Conservation (phyloP, 2,329 filamentous ascomycete species). For the Stagonosporopsis rhizophila region DNA sequence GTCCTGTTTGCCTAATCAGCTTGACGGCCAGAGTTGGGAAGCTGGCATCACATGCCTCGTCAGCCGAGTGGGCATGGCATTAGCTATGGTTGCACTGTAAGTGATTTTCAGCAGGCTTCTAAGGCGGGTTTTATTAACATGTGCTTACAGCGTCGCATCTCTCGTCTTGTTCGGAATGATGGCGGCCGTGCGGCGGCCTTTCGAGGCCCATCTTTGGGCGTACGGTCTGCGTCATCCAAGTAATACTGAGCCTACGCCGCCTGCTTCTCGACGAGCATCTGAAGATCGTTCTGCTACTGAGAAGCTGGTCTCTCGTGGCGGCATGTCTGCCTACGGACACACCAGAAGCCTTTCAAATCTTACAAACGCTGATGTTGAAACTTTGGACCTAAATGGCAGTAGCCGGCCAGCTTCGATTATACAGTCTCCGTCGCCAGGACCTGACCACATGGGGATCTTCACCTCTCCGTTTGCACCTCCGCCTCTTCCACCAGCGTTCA, state of each 20-base stretch:
- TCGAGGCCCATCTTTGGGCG: conserved; percentile 47
- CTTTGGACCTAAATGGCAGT: conserved; percentile 29
- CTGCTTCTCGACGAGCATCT: conserved; percentile 27
- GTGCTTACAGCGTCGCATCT: conserved; percentile 36
- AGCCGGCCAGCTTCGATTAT: conserved; percentile 29
- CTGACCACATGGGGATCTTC: conserved; percentile 35
- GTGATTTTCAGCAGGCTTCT: conserved; percentile 1
- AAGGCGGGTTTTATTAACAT: not conserved
- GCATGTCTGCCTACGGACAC: conserved; percentile 1
- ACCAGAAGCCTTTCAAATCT: conserved; percentile 19
- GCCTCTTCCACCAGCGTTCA: conserved; percentile 35
- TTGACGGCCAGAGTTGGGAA: conserved; percentile 41
- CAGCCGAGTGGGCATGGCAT: conserved; percentile 38
- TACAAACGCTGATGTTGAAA: conserved; percentile 38
- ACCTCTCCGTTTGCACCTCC: conserved; percentile 40
- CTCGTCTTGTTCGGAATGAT: conserved; percentile 45
- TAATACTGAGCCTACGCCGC: conserved; percentile 22
- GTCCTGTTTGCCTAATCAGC: conserved; percentile 35
- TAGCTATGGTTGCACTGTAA: conserved; percentile 46
- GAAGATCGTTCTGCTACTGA: conserved; percentile 23
- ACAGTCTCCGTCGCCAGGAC: conserved; percentile 26
- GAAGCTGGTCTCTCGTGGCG: conserved; percentile 12
- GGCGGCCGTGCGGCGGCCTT: conserved; percentile 43
- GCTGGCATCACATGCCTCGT: conserved; percentile 41
- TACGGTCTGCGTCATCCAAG: conserved; percentile 27